Evolutionary conservation across 1,139 yeast genomes (phyloP), one percentile per base, ranked within the genome.

Genomic region (Candida sojae): DNA sequence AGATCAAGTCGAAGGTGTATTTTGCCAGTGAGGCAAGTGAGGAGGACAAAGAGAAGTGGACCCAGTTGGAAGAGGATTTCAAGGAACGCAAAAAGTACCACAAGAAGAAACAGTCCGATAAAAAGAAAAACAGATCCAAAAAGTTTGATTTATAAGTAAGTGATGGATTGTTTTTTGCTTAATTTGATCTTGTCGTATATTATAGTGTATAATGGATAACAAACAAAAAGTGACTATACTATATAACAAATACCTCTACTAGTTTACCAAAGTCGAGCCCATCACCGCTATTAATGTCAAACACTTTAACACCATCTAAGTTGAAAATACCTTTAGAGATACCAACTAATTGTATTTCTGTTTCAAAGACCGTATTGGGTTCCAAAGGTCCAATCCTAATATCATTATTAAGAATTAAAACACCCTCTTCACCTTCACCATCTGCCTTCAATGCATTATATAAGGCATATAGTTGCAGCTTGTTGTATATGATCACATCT

Each of bases 211-310:
- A 17, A 3, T 17, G 21, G 21, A 17, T 17, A 17, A 17, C 21
- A 17, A 17, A 17, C 21, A 17, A 17, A 17, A 17, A 17, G 21
- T 17, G 21, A 17, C 21, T 17, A 17, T 30, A 34, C 47, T 38
- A 49, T 21, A 71, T 71, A 12, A 87, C 91, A 52, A 85, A 79
- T 1, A 88, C 87, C 57, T 87, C 92, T 21, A 88, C 73, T 46
- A 87, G 67, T 52, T 81, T 79, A 1, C 91, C 92, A 60, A 88
- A 85, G 53, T 84, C 92, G 54, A 84, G 74, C 1, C 84, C 81
- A 53, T 87, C 93, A 3, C 93, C 91, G 28, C 83, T 77, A 36
- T 63, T 62, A 9, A 83, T 70, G 59, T 88, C 96, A 46, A 84
- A 76, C 7, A 88, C 71, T 49, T 80, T 79, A 13, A 86, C 74